Percentiles rank a stretch among this genome's conserved stretches.
phyloP scores from a whole-genome alignment of 2,329 filamentous ascomycete genomes.

The Cadophora sp. region DNA sequence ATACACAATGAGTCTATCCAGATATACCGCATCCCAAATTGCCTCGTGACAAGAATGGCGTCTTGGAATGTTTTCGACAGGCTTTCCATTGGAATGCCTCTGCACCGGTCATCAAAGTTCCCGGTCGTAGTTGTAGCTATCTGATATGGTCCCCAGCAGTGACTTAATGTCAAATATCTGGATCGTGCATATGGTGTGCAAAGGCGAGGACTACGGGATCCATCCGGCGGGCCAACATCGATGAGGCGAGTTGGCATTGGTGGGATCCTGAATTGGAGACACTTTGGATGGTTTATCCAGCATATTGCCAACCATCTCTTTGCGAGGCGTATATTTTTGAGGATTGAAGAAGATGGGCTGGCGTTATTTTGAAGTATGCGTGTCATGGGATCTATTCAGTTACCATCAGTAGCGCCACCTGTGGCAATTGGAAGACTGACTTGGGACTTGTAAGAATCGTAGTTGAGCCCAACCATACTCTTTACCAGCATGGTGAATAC shows the following conservation, averaged over 20 bases:
- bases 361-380: slow-evolving; percentile 4
- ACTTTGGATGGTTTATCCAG: neutral
- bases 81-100: neutral
- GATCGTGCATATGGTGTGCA: neutral
- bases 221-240: neutral
- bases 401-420: neutral
- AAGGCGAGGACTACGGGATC: neutral
- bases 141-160: slow-evolving; percentile 6
- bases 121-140: neutral
- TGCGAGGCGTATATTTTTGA: neutral
- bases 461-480: neutral
- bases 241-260: slow-evolving; percentile 7
- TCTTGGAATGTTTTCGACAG: neutral
- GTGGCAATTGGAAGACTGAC: neutral
- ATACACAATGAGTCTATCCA: slow-evolving; percentile 9
- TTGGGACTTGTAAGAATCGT: neutral
- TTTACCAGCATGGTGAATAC: neutral
- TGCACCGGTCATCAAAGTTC: neutral
- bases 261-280: neutral
- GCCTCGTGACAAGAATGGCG: neutral
- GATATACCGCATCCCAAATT: slow-evolving; percentile 4
- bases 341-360: neutral
- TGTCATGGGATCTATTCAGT: neutral
- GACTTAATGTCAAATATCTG: neutral
- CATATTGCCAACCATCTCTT: neutral